Base-by-base conservation (phyloP, 140 eudicot genomes). In the Stevia rebaudiana region DNA sequence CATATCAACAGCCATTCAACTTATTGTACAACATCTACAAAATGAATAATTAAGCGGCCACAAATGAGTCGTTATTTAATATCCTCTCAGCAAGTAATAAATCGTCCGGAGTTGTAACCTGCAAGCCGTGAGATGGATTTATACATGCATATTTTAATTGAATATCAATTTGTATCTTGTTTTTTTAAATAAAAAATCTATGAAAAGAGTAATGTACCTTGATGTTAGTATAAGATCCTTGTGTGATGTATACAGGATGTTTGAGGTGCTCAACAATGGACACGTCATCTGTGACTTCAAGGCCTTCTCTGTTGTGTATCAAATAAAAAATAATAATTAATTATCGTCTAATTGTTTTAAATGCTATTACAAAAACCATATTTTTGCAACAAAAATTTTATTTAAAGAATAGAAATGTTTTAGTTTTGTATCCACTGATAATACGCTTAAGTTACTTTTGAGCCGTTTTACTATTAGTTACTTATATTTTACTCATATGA, bases 91-190 rank as follows among this genome's bases (percentile, higher is more conserved):
- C 99, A 71, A 94, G 86, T 76, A 88, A 74, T 69, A 94, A 71
- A 78, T 94, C 99, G 71, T 94, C 97, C 1, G 99, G 99, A 46
- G 99, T 94, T 53, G 99, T 94, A 58, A 94, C 91, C 99, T 94
- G 94, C 78, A 81, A 33, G 7, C 63, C 73, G 57, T 4, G 46
- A 40, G 49, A 5, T 13, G 1, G 33, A 11, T 61, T 59, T 44
- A 48, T 44, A 44, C 46, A 17, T 59, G 43, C 43, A 24, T 36
- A 24, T 22, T 59, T 2, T 3, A 0, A 11, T 23, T 0, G 3
- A 28, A 47, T 21, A 19, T 21, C 6, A 47, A 13, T 39, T 7
- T 68, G 52, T 15, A 28, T 39, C 31, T 7, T 3, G 56, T 18
- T 59, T 15, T 24, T 3, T 16, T 41, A 31, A 16, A 30, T 13